Conservation (phyloP, 2,329 filamentous ascomycete genomes). For the Penicillium sp. region DNA sequence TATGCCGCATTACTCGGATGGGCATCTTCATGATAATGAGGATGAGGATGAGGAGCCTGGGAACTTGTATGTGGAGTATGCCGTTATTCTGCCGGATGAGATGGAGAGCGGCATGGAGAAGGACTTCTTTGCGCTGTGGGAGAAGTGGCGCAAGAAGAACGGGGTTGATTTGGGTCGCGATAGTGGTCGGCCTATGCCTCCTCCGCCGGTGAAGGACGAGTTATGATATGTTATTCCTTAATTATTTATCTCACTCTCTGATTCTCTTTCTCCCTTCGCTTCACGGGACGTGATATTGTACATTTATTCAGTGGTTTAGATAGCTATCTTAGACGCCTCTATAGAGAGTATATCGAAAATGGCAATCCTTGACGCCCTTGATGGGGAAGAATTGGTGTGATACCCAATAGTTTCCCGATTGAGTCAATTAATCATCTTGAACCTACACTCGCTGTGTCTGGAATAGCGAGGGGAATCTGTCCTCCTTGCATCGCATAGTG, state of each 20-base stretch:
- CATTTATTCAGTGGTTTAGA: too few relatives aligned
- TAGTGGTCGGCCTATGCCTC: slow-evolving; percentile 45
- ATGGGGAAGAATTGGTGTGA: too few relatives aligned
- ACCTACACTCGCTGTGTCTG: too few relatives aligned
- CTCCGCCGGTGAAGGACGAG: slow-evolving; percentile 36
- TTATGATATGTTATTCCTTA: too few relatives aligned
- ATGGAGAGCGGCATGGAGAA: slow-evolving; percentile 89
- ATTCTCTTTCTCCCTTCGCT: not conserved
- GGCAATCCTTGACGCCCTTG: too few relatives aligned
- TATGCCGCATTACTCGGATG: slow-evolving; percentile 67
- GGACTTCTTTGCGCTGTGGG: slow-evolving; percentile 79
- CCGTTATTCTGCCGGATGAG: slow-evolving; percentile 81
- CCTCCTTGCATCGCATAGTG: too few relatives aligned
- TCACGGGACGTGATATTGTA: slow-evolving; percentile 2
- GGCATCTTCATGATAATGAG: slow-evolving; percentile 42
- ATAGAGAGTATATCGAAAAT: too few relatives aligned
- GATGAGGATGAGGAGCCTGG: slow-evolving; percentile 65
- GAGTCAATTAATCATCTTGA: too few relatives aligned
- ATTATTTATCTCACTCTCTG: slow-evolving; percentile 9
- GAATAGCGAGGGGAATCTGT: too few relatives aligned
- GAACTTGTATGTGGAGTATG: slow-evolving; percentile 75
- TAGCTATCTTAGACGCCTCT: too few relatives aligned
- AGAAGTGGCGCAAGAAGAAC: slow-evolving; percentile 84
- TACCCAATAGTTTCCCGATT: too few relatives aligned
- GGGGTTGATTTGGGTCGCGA: slow-evolving; percentile 74